phyloP scores from a whole-genome alignment of 345 rosid species.

The Abelmoschus esculentus region DNA sequence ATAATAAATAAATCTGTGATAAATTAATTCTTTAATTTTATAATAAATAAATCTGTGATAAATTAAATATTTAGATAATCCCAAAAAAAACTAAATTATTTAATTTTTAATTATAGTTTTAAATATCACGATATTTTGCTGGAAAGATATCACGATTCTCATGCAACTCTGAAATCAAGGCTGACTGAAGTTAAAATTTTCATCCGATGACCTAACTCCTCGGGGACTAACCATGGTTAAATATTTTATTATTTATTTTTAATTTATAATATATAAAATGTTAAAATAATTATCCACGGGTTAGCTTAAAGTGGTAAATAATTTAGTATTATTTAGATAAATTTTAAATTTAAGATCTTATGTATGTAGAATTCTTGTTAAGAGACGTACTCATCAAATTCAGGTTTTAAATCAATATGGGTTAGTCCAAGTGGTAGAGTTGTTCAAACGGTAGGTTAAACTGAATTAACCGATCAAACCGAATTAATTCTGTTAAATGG shows the following conservation, averaged over 20 bases:
- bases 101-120: background rate
- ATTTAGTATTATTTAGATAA: no score
- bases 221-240: conserved; percentile 28
- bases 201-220: conserved; percentile 31
- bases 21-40: conserved; percentile 3
- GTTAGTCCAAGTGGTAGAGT: no score
- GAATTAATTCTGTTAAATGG: no score
- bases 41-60: background rate
- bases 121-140: conserved; percentile 15
- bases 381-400: no score
- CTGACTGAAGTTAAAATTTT: conserved; percentile 30
- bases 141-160: conserved; percentile 19
- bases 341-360: no score
- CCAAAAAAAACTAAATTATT: background rate
- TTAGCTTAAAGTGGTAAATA: no score
- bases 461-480: no score
- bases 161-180: conserved; percentile 48
- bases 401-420: no score
- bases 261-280: no score
- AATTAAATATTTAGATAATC: background rate
- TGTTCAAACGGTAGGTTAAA: no score
- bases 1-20: background rate
- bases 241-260: background rate
- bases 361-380: no score
- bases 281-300: no score